Evolutionary conservation across 2,329 filamentous ascomycete species (phyloP).

Genomic region (Aspergillus pseudonomiae): DNA sequence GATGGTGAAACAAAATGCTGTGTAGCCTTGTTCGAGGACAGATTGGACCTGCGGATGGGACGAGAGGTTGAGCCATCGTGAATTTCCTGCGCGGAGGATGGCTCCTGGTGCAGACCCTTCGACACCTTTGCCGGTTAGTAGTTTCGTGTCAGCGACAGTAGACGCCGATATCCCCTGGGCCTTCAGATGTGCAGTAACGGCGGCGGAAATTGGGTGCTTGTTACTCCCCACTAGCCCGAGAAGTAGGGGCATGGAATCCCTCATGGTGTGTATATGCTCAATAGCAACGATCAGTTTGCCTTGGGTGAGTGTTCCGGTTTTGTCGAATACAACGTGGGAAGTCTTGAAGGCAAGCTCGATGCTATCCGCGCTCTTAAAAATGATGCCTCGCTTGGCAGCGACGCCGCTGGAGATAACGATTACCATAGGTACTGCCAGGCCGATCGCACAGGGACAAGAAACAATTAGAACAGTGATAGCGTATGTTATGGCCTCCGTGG

Average conservation of each 20-base stretch:
- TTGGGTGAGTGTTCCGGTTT: conserved; percentile 74
- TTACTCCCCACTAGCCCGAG: conserved; percentile 47
- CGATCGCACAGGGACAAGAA: conserved; percentile 78
- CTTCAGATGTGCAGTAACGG: conserved; percentile 50
- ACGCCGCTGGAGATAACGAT: conserved; percentile 70
- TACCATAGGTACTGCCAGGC: conserved; percentile 77
- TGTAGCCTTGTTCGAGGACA: conserved; percentile 48
- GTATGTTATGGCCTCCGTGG: conserved; percentile 68
- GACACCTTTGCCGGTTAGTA: conserved; percentile 35
- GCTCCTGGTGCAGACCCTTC: conserved; percentile 22
- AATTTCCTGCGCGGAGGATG: conserved; percentile 32
- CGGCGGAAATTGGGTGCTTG: conserved; percentile 57
- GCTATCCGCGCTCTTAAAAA: conserved; percentile 68
- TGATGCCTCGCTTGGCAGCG: conserved; percentile 65
- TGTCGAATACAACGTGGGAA: conserved; percentile 75
- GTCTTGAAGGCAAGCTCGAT: conserved; percentile 66
- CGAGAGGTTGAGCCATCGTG: conserved; percentile 41
- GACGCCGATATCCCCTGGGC: conserved; percentile 12
- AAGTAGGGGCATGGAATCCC: conserved; percentile 28
- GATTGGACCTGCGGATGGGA: conserved; percentile 33
- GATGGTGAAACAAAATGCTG: conserved; percentile 61
- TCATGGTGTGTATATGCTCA: conserved; percentile 19
- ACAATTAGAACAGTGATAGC: conserved; percentile 72
- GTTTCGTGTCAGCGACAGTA: conserved; percentile 25
- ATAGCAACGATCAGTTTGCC: conserved; percentile 52